Base-by-base conservation (phyloP, 164 flowering plant genomes). In the Vitis rupestris region DNA sequence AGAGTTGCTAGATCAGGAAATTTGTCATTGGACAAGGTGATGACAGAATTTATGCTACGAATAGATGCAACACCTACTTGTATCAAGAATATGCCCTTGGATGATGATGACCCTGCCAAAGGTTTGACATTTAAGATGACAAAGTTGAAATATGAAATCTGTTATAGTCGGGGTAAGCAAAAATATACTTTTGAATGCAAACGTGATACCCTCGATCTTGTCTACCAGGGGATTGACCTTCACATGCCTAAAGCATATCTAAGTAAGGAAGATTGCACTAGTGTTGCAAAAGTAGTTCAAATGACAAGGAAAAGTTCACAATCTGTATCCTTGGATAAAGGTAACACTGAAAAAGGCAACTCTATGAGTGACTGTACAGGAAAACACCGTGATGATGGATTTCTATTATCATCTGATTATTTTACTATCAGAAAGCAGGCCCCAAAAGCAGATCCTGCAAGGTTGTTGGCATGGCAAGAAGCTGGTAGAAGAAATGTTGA, bases 1-100 rank as follows among this genome's bases (percentile, higher is more conserved):
- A 85, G 97, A 80, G 50, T 85, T 73, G 64, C 89, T 19, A 89
- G 99, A 75, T 96, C 99, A 53, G 99, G 99, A 8, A 96, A 96
- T 81, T 75, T 96, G 75, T 90, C 99, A 52, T 50, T 96, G 17
- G 99, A 96, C 79, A 93, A 76, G 73, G 99, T 96, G 74, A 92
- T 96, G 94, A 96, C 97, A 47, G 98, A 96, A 72, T 91, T 90
- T 71, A 86, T 92, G 91, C 83, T 96, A 59, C 92, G 99, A 8
- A 19, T 93, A 53, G 98, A 93, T 79, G 74, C 90, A 69, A 83
- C 91, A 23, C 98, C 98, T 37, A 65, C 90, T 70, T 86, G 84
- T 63, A 84, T 96, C 48, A 87, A 84, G 72, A 84, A 96, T 79
- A 74, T 86, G 72, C 87, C 95, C 67, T 78, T 93, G 64, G 92